phyloP scores from a whole-genome alignment of 306 rosid genomes.

The Lablab purpureus region DNA sequence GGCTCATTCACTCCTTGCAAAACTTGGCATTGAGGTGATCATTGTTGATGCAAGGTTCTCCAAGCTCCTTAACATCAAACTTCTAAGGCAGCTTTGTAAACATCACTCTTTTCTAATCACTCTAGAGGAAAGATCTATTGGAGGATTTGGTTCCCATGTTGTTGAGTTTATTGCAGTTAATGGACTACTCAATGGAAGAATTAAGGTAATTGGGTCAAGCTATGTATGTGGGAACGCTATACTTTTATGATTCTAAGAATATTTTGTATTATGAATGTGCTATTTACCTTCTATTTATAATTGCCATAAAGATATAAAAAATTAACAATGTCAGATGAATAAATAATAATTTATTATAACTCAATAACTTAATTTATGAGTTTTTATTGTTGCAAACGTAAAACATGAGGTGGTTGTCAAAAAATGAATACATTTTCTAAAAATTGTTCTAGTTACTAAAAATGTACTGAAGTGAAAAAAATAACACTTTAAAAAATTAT shows the following conservation, averaged over 20 bases:
- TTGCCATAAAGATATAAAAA: constrained; percentile 18
- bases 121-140: constrained; percentile 94
- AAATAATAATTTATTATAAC: no score
- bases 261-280: neutral
- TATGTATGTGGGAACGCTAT: neutral
- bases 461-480: no score
- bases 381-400: no score
- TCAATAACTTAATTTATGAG: no score
- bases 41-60: constrained; percentile 99
- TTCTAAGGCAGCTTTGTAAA: constrained; percentile 82
- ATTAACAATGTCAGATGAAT: no score
- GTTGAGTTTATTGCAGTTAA: constrained; percentile 89
- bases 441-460: no score
- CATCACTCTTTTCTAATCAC: constrained; percentile 82
- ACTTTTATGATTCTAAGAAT: constrained; percentile 31
- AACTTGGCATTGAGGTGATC: constrained; percentile 84
- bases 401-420: no score
- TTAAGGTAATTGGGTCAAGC: constrained; percentile 64
- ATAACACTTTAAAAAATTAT: no score
- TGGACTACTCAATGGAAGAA: constrained; percentile 81
- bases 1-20: constrained; percentile 80
- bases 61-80: constrained; percentile 88
- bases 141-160: constrained; percentile 95
- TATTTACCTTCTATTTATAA: neutral
- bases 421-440: no score